A percentile compares a stretch with the other conserved stretches of the same genome.
Conservation (phyloP, 2,329 filamentous ascomycete species). For the Tolypocladium tundrense region DNA sequence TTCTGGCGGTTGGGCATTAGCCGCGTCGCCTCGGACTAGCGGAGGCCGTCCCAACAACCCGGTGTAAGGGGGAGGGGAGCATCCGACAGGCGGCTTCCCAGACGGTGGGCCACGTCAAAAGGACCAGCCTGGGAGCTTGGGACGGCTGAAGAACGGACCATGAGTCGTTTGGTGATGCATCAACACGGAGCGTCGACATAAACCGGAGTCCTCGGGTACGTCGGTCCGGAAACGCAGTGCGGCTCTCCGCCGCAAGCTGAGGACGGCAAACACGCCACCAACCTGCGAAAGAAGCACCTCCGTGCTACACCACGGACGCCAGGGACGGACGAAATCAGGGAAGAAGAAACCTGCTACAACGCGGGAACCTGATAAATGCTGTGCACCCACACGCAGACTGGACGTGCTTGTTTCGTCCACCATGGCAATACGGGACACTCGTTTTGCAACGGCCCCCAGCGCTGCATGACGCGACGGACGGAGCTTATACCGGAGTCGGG, state of each 20-base stretch:
- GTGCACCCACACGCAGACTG: neutral
- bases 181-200: neutral
- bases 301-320: neutral
- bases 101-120: neutral
- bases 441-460: neutral
- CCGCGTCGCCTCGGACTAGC: neutral
- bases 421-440: neutral
- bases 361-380: neutral
- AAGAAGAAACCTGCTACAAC: neutral
- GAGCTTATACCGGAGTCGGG: neutral
- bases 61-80: neutral
- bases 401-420: neutral
- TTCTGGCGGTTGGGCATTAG: neutral
- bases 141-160: neutral
- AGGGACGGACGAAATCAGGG: neutral
- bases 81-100: neutral
- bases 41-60: neutral
- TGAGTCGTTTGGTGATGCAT: neutral
- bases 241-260: neutral
- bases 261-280: neutral
- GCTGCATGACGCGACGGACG: neutral
- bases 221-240: neutral
- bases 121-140: neutral
- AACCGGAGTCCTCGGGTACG: neutral
- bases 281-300: neutral